Conservation (phyloP, 805 yeast species). For the Sugiyamaella marilandica region DNA sequence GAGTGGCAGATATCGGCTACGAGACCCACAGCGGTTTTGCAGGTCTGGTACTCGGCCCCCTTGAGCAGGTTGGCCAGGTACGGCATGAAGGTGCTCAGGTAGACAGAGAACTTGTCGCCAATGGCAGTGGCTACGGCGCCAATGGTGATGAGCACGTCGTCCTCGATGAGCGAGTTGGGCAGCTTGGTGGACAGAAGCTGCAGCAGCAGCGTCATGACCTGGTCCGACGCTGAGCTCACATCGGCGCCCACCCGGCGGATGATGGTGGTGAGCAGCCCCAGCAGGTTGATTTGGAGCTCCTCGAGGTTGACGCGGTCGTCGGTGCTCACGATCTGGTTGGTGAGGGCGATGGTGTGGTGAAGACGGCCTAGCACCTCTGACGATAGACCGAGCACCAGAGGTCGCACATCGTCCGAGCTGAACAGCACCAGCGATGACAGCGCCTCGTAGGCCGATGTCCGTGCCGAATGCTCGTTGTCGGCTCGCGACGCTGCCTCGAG, state of each 20-base stretch:
- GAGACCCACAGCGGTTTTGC: constrained; percentile 88
- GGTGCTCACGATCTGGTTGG: constrained; percentile 51
- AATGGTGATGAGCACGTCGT: constrained; percentile 88
- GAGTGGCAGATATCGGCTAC: constrained; percentile 94
- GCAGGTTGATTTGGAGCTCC: constrained; percentile 76
- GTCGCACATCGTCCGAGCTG: constrained; percentile 66
- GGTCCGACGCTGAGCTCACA: constrained; percentile 67
- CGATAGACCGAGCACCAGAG: constrained; percentile 67
- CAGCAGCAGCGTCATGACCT: constrained; percentile 77
- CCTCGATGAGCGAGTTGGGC: constrained; percentile 79
- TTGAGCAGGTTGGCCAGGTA: constrained; percentile 71
- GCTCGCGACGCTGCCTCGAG: constrained; percentile 60
- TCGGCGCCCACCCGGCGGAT: constrained; percentile 73
- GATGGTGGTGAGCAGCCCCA: constrained; percentile 74
- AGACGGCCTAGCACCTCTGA: constrained; percentile 67
- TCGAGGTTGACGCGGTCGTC: constrained; percentile 78
- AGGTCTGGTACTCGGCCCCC: constrained; percentile 77
- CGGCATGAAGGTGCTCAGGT: constrained; percentile 79
- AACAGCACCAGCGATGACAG: constrained; percentile 74
- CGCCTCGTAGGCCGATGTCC: constrained; percentile 97
- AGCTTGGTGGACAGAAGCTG: constrained; percentile 59
- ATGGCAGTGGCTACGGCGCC: constrained; percentile 83
- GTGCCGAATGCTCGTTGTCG: constrained; percentile 80
- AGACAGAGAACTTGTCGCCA: constrained; percentile 64
- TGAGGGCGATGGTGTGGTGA: constrained; percentile 59